Conservation (phyloP, 805 yeast species). For the Nakazawaea ambrosiae region DNA sequence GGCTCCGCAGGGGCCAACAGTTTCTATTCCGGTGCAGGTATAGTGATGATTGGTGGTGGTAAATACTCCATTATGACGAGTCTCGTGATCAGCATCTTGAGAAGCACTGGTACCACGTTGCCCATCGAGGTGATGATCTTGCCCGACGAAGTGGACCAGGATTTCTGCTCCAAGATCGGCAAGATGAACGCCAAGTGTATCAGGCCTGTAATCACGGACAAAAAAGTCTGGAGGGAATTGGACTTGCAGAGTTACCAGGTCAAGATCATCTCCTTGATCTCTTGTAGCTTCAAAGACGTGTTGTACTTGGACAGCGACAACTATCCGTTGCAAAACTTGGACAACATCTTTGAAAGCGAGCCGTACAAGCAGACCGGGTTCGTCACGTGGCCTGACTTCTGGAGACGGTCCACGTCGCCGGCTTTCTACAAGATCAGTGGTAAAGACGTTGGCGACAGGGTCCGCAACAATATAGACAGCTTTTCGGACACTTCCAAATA, state of each 20-base stretch:
- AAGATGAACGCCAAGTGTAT: conserved; percentile 55
- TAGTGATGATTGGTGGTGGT: conserved; percentile 70
- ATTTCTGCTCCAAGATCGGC: conserved; percentile 32
- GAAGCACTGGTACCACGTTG: conserved; percentile 36
- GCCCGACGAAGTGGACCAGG: conserved; percentile 35
- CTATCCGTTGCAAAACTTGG: conserved; percentile 41
- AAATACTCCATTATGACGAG: conserved; percentile 57
- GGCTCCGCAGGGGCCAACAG: conserved; percentile 24
- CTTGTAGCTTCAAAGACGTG: conserved; percentile 45
- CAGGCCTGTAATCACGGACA: conserved; percentile 39
- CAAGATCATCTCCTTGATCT: conserved; percentile 40
- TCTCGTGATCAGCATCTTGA: conserved; percentile 40
- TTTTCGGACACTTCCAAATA: conserved; percentile 16
- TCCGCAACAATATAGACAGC: conserved; percentile 24
- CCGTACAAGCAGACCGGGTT: conserved; percentile 47
- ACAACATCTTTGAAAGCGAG: conserved; percentile 43
- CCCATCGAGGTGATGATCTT: conserved; percentile 48
- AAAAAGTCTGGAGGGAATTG: conserved; percentile 26
- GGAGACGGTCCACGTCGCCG: conserved; percentile 52
- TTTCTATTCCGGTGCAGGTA: conserved; percentile 46
- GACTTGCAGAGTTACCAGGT: conserved; percentile 40
- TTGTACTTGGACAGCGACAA: conserved; percentile 48
- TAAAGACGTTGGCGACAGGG: conserved; percentile 20
- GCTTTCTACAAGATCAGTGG: conserved; percentile 38
- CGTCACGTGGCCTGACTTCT: conserved; percentile 55